Base-by-base conservation (phyloP, 805 yeast genomes). In the Clavispora phyllophila region DNA sequence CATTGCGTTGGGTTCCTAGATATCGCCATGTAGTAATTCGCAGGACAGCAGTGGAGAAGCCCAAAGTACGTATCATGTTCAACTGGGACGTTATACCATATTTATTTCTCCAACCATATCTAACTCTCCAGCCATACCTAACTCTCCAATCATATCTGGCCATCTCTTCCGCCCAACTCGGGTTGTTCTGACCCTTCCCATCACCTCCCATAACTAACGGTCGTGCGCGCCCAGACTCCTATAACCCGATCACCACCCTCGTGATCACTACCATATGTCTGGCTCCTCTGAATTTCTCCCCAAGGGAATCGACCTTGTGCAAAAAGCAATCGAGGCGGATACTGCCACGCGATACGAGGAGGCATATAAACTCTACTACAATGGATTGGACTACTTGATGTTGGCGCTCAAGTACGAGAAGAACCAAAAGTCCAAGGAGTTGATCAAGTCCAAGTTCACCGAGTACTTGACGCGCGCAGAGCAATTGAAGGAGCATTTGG, bases 401-500 rank as follows among this genome's bases (percentile, higher is more conserved):
- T 73, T 89, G 52, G 99, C 99, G 4, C 73, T 93, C 54, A 93
- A 93, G 66, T 91, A 63, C 48, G 99, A 93, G 64, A 91, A 90
- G 63, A 93, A 90, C 63, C 83, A 84, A 18, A 82, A 82, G 54
- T 84, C 95, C 28, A 91, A 90, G 61, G 96, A 89, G 52, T 73
- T 91, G 46, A 87, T 93, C 51, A 78, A 90, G 58, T 78, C 88
- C 8, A 89, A 89, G 62, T 87, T 91, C 62, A 85, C 90, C 5
- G 99, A 93, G 60, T 93, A 93, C 62, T 66, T 93, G 57, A 76
- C 89, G 5, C 72, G 99, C 44, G 99, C 99, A 0, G 99, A 93
- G 65, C 95, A 88, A 60, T 70, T 93, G 55, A 91, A 93, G 61
- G 88, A 84, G 36, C 95, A 88, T 60, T 70, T 93, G 43, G 96